phyloP scores from a whole-genome alignment of 306 rosid species.

The Datisca glomerata region DNA sequence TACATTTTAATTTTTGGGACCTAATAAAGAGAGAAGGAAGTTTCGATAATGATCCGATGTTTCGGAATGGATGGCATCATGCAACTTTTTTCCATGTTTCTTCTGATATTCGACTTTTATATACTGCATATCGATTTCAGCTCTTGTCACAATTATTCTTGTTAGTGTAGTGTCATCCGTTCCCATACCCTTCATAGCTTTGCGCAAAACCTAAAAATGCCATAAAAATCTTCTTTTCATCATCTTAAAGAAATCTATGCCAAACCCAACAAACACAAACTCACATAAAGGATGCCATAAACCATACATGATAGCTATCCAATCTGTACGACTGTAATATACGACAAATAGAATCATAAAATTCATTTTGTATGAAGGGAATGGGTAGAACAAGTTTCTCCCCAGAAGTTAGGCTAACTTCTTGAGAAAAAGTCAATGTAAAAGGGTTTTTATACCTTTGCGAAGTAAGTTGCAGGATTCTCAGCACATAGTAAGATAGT shows the following conservation, averaged over 20 bases:
- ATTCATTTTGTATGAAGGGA: no score
- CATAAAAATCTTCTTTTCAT: no score
- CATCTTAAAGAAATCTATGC: no score
- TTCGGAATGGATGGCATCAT: constrained; percentile 71
- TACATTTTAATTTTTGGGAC: constrained; percentile 36
- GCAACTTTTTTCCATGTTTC: constrained; percentile 45
- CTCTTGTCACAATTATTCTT: constrained; percentile 56
- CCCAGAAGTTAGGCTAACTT: no score
- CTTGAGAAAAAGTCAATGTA: no score
- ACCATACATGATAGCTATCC: no score
- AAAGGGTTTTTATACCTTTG: constrained; percentile 71
- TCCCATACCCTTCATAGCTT: constrained; percentile 76
- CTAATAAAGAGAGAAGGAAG: constrained; percentile 59
- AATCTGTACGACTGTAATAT: no score
- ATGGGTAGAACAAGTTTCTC: no score
- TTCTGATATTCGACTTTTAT: constrained; percentile 52
- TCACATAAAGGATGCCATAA: no score
- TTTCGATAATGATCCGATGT: constrained; percentile 59
- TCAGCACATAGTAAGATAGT: constrained; percentile 49
- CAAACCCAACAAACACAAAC: no score
- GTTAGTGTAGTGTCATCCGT: constrained; percentile 47
- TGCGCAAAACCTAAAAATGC: constrained; percentile 36
- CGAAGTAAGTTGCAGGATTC: constrained; percentile 59
- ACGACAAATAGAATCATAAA: no score
- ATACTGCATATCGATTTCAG: constrained; percentile 61